These are phyloP conservation scores for Rutidosis leptorrhynchoides DNA, from an alignment of 129 eudicot genomes.

Conservation along the genomic window DNA sequence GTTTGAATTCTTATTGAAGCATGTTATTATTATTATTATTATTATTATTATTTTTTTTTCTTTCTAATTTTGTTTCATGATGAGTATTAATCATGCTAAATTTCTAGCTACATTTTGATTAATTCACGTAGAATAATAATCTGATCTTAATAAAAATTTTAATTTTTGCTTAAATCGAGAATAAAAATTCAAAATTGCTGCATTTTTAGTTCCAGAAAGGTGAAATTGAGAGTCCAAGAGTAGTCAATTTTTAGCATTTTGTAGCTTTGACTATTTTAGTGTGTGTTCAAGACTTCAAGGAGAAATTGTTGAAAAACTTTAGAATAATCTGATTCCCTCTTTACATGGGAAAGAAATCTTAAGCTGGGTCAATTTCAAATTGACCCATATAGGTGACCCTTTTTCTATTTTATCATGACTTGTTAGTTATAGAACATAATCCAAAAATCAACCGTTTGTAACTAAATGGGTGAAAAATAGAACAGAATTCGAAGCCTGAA, in stretches of 20 bases:
- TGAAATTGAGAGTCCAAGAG: background rate
- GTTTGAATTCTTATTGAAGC: background rate
- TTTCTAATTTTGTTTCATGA: slow-evolving; percentile 6
- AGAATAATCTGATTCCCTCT: background rate
- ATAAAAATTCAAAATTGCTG: background rate
- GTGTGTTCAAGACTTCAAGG: slow-evolving; percentile 1
- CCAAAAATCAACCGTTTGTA: background rate
- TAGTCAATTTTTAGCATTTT: slow-evolving; percentile 1
- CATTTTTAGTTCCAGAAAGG: background rate
- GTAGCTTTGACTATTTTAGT: background rate
- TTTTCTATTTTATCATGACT: too few relatives aligned
- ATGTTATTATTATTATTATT: too few relatives aligned
- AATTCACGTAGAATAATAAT: slow-evolving; percentile 8
- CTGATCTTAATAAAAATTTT: background rate
- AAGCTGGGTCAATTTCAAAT: too few relatives aligned
- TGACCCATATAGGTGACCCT: too few relatives aligned
- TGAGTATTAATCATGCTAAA: background rate
- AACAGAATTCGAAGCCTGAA: background rate
- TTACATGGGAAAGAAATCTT: background rate
- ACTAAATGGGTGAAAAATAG: background rate
- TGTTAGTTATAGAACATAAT: background rate
- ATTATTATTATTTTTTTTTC: background rate
- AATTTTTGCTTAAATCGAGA: background rate
- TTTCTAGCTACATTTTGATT: slow-evolving; percentile 11
- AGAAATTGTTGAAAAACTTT: slow-evolving; percentile 1